phyloP scores from a whole-genome alignment of 2,329 filamentous ascomycete genomes.

The Celoporthe dispersa region DNA sequence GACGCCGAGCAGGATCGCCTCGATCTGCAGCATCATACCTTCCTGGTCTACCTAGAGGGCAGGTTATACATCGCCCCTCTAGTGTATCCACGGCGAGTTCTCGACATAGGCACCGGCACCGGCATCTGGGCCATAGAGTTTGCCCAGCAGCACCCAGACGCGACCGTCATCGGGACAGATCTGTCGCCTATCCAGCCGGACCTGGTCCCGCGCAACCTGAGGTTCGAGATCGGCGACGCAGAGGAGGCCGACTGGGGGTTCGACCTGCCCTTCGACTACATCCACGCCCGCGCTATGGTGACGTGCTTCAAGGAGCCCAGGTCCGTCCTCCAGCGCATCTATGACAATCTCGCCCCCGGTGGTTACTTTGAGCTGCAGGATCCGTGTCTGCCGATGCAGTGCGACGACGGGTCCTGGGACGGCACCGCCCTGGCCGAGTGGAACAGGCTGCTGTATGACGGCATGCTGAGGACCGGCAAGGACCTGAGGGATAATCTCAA shows the following conservation, averaged over 20 bases:
- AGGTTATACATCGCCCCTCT: conserved; percentile 52
- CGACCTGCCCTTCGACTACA: conserved; percentile 55
- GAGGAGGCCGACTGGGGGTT: conserved; percentile 54
- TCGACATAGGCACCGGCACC: conserved; percentile 53
- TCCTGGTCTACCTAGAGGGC: conserved; percentile 46
- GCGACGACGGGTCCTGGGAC: conserved; percentile 38
- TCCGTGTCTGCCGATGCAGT: conserved; percentile 37
- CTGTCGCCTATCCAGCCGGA: conserved; percentile 49
- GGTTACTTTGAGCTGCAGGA: conserved; percentile 46
- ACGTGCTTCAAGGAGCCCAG: conserved; percentile 55
- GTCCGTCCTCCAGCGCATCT: conserved; percentile 50
- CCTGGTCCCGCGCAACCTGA: conserved; percentile 54
- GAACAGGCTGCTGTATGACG: conserved; percentile 40
- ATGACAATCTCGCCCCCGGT: conserved; percentile 44
- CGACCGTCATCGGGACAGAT: conserved; percentile 47
- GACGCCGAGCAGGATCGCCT: conserved; percentile 40
- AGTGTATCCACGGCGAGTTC: conserved; percentile 44
- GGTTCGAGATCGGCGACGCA: conserved; percentile 59
- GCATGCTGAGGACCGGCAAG: conserved; percentile 34
- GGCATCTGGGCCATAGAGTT: conserved; percentile 57
- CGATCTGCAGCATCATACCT: conserved; percentile 45
- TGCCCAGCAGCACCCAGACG: conserved; percentile 45
- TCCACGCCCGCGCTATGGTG: conserved; percentile 55
- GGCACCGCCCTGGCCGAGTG: conserved; percentile 39
- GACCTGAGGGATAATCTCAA: conserved; percentile 38